Conservation (phyloP, 2,329 filamentous ascomycete species). For the Aspergillus carbonarius region DNA sequence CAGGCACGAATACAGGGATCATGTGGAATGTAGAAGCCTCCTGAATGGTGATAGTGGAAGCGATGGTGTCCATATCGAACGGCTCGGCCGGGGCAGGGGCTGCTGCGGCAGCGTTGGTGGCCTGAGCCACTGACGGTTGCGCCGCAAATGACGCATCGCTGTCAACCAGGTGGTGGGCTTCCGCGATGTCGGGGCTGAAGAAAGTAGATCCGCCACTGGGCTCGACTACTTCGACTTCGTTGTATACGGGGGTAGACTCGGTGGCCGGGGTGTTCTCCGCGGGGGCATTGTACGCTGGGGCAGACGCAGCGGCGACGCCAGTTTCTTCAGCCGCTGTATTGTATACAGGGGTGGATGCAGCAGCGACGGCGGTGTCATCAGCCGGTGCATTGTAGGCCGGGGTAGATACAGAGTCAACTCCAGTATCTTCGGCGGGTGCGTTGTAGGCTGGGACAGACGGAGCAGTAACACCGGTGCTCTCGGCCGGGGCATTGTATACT, state of each 20-base stretch:
- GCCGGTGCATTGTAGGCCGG: background rate
- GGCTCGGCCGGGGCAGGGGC: background rate
- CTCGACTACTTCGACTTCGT: background rate
- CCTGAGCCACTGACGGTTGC: background rate
- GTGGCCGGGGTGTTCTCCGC: background rate
- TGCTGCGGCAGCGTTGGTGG: background rate
- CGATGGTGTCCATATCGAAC: background rate
- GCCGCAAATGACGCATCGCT: background rate
- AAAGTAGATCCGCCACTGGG: background rate
- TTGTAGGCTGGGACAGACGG: background rate
- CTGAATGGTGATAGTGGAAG: slow-evolving; percentile 13
- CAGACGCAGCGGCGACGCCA: background rate
- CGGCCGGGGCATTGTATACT: background rate
- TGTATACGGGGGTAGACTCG: background rate
- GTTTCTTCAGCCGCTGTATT: background rate
- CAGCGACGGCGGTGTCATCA: background rate
- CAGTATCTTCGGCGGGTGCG: background rate
- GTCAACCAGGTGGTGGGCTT: background rate
- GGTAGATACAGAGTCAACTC: background rate
- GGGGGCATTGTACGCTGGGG: background rate
- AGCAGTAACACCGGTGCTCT: background rate
- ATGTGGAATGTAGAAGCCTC: slow-evolving; percentile 21
- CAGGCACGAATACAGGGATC: slow-evolving; percentile 31
- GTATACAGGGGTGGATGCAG: background rate
- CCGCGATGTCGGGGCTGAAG: background rate